phyloP scores from a whole-genome alignment of 73 alveolate species.

The Paramecium biaurelia region DNA sequence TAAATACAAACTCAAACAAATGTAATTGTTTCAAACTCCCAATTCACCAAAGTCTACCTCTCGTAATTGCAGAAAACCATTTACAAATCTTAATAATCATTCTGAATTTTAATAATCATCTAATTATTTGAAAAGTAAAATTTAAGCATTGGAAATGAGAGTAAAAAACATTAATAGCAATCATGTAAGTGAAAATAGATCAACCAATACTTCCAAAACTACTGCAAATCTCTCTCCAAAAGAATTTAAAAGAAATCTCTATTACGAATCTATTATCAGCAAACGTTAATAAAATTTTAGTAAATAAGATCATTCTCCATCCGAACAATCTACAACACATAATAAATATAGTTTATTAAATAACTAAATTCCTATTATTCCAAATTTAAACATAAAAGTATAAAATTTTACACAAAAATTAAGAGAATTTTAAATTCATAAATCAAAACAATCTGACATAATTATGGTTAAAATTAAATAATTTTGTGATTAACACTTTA shows the following conservation, averaged over 20 bases:
- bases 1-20: not conserved
- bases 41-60: slow-evolving; percentile 13
- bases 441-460: not conserved
- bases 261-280: slow-evolving; percentile 11
- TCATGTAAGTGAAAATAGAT: slow-evolving; percentile 41
- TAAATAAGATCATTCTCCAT: not conserved
- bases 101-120: not conserved
- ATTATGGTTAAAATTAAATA: not conserved
- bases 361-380: not conserved
- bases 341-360: not conserved
- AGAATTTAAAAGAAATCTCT: not conserved
- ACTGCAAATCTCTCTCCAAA: not conserved
- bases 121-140: not conserved
- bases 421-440: slow-evolving; percentile 19
- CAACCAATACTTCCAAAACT: not conserved
- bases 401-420: slow-evolving; percentile 2
- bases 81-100: not conserved
- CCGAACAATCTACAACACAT: not conserved
- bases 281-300: not conserved
- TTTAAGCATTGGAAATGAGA: slow-evolving; percentile 26
- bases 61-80: not conserved
- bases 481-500: not conserved
- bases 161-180: slow-evolving; percentile 35
- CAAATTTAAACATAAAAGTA: not conserved
- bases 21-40: not conserved